Evolutionary conservation across 2,329 filamentous ascomycete genomes (phyloP).

Genomic region (Trichoderma sp.): DNA sequence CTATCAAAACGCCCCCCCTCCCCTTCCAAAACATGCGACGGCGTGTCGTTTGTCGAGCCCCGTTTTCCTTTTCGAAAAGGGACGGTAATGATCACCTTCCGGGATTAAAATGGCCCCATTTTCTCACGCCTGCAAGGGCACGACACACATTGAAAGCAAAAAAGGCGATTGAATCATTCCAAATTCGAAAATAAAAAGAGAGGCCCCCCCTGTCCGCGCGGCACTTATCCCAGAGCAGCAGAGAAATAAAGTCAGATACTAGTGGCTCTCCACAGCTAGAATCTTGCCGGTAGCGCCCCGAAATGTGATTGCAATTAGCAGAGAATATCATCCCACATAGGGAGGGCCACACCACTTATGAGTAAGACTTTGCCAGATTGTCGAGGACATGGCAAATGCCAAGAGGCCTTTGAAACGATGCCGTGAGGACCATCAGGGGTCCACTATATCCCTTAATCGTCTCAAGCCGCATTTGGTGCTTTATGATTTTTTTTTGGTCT

Average conservation of each 20-base stretch:
- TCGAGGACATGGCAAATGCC: constrained; percentile 1
- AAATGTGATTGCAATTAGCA: background rate
- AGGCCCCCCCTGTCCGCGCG: background rate
- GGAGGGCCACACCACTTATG: background rate
- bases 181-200: background rate
- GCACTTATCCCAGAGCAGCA: constrained; percentile 17
- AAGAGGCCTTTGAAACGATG: constrained; percentile 3
- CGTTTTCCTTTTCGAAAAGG: background rate
- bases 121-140: background rate
- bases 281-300: background rate
- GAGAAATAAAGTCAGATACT: constrained; percentile 12
- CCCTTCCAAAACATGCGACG: background rate
- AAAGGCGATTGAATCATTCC: background rate
- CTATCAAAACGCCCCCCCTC: background rate
- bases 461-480: background rate
- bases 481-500: background rate
- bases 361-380: background rate
- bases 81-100: constrained; percentile 4
- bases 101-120: constrained; percentile 4
- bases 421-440: background rate
- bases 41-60: background rate
- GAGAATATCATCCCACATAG: background rate
- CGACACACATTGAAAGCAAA: background rate
- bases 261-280: constrained; percentile 3
- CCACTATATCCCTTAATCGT: constrained; percentile 11